phyloP scores from a whole-genome alignment of 2,329 filamentous ascomycete species.

The Colletotrichum cuscutae region DNA sequence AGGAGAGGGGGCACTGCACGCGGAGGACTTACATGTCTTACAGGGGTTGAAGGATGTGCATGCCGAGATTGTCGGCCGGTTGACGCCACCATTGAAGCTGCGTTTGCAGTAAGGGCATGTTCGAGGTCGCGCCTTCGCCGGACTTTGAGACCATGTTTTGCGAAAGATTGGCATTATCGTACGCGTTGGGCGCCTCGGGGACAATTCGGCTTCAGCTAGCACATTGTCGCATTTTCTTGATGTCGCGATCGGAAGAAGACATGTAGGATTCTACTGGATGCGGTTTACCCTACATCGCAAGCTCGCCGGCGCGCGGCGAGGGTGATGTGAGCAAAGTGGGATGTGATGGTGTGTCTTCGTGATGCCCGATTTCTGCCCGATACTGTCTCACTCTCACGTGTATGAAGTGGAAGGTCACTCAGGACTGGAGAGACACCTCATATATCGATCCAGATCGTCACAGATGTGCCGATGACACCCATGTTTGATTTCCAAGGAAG shows the following conservation, averaged over 20 bases:
- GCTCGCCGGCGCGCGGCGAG: slow-evolving; percentile 1
- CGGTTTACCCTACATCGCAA: background rate
- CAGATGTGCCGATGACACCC: background rate
- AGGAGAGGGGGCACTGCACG: background rate
- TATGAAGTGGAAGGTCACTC: too few relatives aligned
- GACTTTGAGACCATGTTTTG: too few relatives aligned
- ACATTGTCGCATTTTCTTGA: background rate
- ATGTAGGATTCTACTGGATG: background rate
- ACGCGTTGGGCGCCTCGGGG: background rate
- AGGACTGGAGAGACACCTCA: background rate
- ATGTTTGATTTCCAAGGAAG: background rate
- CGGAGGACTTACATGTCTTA: slow-evolving; percentile 11
- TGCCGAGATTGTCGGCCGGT: slow-evolving; percentile 14
- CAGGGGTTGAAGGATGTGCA: slow-evolving; percentile 25
- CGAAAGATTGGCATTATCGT: too few relatives aligned
- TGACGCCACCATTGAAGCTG: slow-evolving; percentile 24
- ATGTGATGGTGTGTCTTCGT: background rate
- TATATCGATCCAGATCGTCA: background rate
- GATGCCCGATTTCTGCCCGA: background rate
- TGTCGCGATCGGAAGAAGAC: background rate
- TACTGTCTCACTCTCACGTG: background rate
- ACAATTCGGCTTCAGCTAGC: background rate
- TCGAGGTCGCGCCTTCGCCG: too few relatives aligned
- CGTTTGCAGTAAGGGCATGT: background rate
- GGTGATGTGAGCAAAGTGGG: too few relatives aligned